Conservation (phyloP, 192 early-diverging fungal species). For the Coemansia sp. region DNA sequence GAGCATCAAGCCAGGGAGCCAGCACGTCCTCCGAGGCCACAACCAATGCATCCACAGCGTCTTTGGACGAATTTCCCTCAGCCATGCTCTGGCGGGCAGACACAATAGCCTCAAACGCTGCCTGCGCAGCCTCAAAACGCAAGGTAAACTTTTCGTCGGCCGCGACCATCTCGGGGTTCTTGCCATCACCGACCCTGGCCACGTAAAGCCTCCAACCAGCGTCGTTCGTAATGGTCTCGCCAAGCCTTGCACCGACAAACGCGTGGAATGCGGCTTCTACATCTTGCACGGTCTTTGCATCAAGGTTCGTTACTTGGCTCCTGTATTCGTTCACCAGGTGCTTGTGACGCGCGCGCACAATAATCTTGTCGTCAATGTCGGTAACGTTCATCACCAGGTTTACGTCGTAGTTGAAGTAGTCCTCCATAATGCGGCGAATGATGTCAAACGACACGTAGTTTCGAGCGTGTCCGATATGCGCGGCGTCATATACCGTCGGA, state of each 20-base stretch:
- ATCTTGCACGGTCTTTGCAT: slow-evolving; percentile 58
- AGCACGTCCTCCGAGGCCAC: slow-evolving; percentile 39
- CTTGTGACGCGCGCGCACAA: slow-evolving; percentile 84
- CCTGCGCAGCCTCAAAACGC: slow-evolving; percentile 63
- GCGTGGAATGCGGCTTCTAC: slow-evolving; percentile 64
- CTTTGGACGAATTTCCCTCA: slow-evolving; percentile 35
- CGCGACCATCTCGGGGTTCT: slow-evolving; percentile 35
- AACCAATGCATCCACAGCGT: slow-evolving; percentile 47
- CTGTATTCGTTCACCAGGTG: slow-evolving; percentile 69
- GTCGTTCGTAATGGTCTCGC: slow-evolving; percentile 48
- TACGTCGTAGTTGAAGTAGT: slow-evolving; percentile 95
- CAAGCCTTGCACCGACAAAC: slow-evolving; percentile 64
- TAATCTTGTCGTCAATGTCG: slow-evolving; percentile 99
- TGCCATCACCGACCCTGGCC: slow-evolving; percentile 56
- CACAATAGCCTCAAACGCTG: slow-evolving; percentile 33
- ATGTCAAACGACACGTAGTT: slow-evolving; percentile 94
- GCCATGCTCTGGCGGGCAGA: slow-evolving; percentile 21
- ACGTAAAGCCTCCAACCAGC: slow-evolving; percentile 65
- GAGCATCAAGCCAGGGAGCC: slow-evolving; percentile 48
- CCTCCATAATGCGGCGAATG: slow-evolving; percentile 88
- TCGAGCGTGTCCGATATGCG: slow-evolving; percentile 96
- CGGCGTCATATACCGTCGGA: slow-evolving; percentile 95
- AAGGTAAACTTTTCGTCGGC: slow-evolving; percentile 75
- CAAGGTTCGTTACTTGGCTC: slow-evolving; percentile 48
- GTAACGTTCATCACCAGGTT: slow-evolving; percentile 97